Base-by-base conservation (phyloP, 2,329 filamentous ascomycete species). In the Harringtonia aguacate region DNA sequence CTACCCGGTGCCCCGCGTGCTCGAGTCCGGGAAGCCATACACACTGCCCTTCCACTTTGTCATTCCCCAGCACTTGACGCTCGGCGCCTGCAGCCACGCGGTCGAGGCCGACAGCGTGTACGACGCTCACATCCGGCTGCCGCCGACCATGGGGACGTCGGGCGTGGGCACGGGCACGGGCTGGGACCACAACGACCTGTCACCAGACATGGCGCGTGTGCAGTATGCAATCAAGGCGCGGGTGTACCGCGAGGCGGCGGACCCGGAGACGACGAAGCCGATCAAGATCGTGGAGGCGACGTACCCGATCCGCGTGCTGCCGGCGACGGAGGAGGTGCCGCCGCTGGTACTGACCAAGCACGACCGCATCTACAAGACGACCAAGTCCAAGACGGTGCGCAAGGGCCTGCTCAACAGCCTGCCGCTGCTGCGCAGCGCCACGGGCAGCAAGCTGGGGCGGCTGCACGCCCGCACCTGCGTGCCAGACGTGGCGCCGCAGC, bases 1-100 rank as follows among this genome's bases (percentile, higher is more conserved):
- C 8, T 69, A 77, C 43, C 74, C 74, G 3, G 57, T 59, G 8
- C 60, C 67, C 18, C 61, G 66, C 29, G 53, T 74, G 27, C 69
- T 77, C 47, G 61, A 69, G 56, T 61, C 65, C n/a, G 70, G 66
- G 3, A 56, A 57, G 49, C 64, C 62, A 22, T 73, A 75, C 57
- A 65, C 54, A 14, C 57, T 79, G 21, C 74, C 74, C n/a, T 75
- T 79, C 61, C 60, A 74, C 60, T 79, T 79, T 50, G 68, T 78
- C 46, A 67, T 79, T 15, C 75, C 75, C n/a, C 63, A 65, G 50
- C 68, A 76, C 43, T 68, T 79, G 47, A 77, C 74, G 17, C 62
- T 77, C 40, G 67, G 66, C 46, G 72, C 74, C 17, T 79, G 75
- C 63, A 69, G 61, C 52, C 74, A 78, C 60, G 52, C 56, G 24